Conservation (phyloP, 495 filamentous ascomycete species). For the Cercophora newfieldiana region DNA sequence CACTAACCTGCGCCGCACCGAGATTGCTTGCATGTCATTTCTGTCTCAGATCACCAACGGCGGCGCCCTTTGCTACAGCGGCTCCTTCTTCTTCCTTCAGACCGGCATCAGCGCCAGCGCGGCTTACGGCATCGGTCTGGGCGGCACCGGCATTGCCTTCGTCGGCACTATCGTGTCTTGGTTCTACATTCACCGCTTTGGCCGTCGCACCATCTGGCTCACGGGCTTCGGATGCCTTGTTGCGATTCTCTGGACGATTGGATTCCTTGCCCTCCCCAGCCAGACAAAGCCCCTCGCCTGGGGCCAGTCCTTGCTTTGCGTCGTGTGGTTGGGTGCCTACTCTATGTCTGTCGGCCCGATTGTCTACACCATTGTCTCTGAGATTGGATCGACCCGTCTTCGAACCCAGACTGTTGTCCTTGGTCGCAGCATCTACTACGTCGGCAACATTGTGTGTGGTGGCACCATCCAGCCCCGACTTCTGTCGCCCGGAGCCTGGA, state of each 20-base stretch:
- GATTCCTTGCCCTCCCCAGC: constrained; percentile 27
- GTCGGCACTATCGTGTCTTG: constrained; percentile 44
- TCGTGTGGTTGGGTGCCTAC: constrained; percentile 46
- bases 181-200: constrained; percentile 38
- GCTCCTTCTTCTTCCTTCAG: constrained; percentile 49
- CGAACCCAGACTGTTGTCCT: constrained; percentile 41
- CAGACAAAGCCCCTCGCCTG: constrained; percentile 25
- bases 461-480: constrained; percentile 39
- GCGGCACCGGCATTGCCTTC: constrained; percentile 42
- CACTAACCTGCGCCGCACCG: constrained; percentile 62
- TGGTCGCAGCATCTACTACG: constrained; percentile 37
- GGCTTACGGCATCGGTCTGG: constrained; percentile 37
- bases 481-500: constrained; percentile 41
- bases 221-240: constrained; percentile 32
- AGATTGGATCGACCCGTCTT: constrained; percentile 42
- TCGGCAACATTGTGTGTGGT: constrained; percentile 30
- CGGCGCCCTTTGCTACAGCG: constrained; percentile 32
- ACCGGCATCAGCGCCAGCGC: constrained; percentile 33
- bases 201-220: constrained; percentile 46
- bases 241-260: constrained; percentile 37
- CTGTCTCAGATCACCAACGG: constrained; percentile 31
- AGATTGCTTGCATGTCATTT: constrained; percentile 55
- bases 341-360: constrained; percentile 46
- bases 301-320: constrained; percentile 36
- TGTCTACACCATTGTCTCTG: constrained; percentile 37